These are phyloP conservation scores for Botrytis cinerea DNA, from an alignment of 2,329 filamentous ascomycete species.

Conservation along the genomic window DNA sequence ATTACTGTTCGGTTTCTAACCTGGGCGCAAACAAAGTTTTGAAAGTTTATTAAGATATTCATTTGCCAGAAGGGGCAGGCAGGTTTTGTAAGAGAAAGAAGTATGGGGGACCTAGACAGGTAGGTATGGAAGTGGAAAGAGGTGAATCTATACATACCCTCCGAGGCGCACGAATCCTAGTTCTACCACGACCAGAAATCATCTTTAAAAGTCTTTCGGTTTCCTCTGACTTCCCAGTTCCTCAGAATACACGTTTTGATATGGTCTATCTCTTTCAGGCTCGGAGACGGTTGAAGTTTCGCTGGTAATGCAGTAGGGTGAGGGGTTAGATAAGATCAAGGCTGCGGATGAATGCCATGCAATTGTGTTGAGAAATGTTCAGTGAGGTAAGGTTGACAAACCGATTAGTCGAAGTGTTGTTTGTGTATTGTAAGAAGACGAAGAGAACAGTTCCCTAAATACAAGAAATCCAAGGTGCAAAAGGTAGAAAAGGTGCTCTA, in stretches of 20 bases:
- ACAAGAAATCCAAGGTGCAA: not conserved
- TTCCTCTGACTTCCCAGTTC: not conserved
- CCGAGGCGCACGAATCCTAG: conserved; percentile 67
- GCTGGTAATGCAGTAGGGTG: not conserved
- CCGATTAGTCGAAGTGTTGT: not conserved
- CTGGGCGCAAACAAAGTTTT: not conserved
- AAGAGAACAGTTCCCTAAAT: not conserved
- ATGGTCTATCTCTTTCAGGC: not conserved
- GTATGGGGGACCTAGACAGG: not conserved
- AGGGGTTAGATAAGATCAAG: conserved; percentile 24
- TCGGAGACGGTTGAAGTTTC: not conserved
- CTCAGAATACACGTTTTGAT: not conserved
- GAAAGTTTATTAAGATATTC: not conserved
- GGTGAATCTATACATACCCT: conserved; percentile 53
- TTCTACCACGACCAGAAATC: conserved; percentile 54
- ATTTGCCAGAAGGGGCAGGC: not conserved
- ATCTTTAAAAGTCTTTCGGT: conserved; percentile 40
- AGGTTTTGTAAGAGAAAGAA: not conserved
- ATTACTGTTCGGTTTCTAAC: not conserved
- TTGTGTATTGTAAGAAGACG: not conserved
- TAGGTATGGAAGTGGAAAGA: conserved; percentile 17
- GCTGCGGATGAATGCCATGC: not conserved
- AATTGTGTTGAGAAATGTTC: not conserved
- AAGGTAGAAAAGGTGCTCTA: not conserved
- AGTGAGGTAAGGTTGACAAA: not conserved